A percentile compares a stretch with the other conserved stretches of the same genome.
Evolutionary conservation across 805 yeast species (phyloP).

Genomic region (Yarrowia deformans): DNA sequence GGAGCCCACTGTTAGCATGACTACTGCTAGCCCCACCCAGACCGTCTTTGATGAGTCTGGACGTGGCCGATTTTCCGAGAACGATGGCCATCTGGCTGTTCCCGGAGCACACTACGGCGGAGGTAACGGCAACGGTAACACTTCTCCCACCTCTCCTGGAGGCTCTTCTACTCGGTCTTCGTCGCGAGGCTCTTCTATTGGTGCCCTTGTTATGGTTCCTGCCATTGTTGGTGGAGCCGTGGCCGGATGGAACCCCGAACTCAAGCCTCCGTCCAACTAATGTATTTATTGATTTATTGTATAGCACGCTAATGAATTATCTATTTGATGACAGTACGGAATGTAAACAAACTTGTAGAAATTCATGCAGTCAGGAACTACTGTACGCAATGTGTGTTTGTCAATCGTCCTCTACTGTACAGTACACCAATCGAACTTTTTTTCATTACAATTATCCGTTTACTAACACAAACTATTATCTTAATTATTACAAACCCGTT

Average conservation of each 20-base stretch:
- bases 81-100: slow-evolving; percentile 43
- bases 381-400: too few relatives aligned
- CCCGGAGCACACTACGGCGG: slow-evolving; percentile 40
- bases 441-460: too few relatives aligned
- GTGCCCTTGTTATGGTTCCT: slow-evolving; percentile 61
- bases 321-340: background rate
- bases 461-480: too few relatives aligned
- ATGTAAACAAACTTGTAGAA: background rate
- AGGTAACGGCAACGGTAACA: slow-evolving; percentile 1
- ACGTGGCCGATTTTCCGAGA: slow-evolving; percentile 32
- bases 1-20: slow-evolving; percentile 34
- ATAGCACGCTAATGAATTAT: slow-evolving; percentile 32
- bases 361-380: too few relatives aligned
- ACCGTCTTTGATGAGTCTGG: slow-evolving; percentile 18
- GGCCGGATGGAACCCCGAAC: slow-evolving; percentile 56
- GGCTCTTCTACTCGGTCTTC: slow-evolving; percentile 46
- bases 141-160: slow-evolving; percentile 34
- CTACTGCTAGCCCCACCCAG: slow-evolving; percentile 33
- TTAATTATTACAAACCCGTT: too few relatives aligned
- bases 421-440: too few relatives aligned
- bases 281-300: slow-evolving; percentile 29
- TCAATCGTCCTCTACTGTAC: too few relatives aligned
- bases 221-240: slow-evolving; percentile 65
- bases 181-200: slow-evolving; percentile 44
- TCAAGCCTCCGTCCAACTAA: slow-evolving; percentile 26